Base-by-base conservation (phyloP, 495 filamentous ascomycete genomes). In the Neurospora terricola region DNA sequence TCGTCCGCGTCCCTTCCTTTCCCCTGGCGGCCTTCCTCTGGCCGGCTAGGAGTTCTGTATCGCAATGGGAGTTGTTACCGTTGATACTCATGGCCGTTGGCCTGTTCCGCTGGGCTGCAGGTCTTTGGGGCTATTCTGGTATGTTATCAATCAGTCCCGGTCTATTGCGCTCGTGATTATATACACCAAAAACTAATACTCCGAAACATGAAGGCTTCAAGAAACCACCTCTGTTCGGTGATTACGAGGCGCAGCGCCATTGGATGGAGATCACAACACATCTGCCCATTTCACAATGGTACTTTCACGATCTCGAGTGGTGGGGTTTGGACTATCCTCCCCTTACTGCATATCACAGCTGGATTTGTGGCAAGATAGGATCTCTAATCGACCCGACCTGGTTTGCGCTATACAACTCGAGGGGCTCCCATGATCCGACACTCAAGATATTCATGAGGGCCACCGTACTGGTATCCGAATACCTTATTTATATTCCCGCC, bases 321-420 rank as follows among this genome's bases (percentile, higher is more conserved):
- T 99, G 96, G 96, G 96, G 96, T 0, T 86, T 99, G 72, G 96
- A 99, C 79, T 99, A 99, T 80, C 96, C 96, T 54, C 96, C 96
- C 39, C 88, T 99, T 85, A 98, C 96, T 18, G 96, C 96, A 69
- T 98, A 98, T 80, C 96, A 99, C 81, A 97, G 94, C 85, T 98
- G 94, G 96, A 78, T 96, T 11, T 82, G 95, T 72, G 96, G 96
- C 38, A 93, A 91, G 78, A 90, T 98, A 79, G 96, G 96, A 21
- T 86, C 89, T 54, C 77, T 88, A 38, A 90, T 98, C 79, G 85
- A 97, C 72, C 91, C 92, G 1, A 79, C 86, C 1, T 99, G 95
- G 94, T 98, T 98, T 80, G 90, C 90, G n/a, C 88, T 99, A 43
- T 87, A 92, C 80, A 86, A 86, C 1, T 98, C 94, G 6, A 91